Evolutionary conservation across 1,284 basidiomycete genomes (phyloP).

Genomic region (Moesziomyces sp.): DNA sequence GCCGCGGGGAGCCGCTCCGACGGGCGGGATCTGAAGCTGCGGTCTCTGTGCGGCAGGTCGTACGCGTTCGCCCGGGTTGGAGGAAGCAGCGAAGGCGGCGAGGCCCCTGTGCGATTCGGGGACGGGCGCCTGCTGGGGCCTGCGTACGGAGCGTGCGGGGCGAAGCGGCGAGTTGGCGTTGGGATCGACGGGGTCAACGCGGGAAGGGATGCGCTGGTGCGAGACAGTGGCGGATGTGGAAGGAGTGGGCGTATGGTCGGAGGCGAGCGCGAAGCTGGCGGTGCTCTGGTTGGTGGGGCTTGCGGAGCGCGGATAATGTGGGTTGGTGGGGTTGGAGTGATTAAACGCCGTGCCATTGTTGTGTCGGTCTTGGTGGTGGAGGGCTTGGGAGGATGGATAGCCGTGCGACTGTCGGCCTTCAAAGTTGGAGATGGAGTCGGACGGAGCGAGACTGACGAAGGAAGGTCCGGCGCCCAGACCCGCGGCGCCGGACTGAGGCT

Average conservation of each 20-base stretch:
- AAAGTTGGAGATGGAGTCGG: conserved; percentile 49
- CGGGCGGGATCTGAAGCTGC: conserved; percentile 38
- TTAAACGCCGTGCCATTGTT: conserved; percentile 1
- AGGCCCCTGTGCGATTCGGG: conserved; percentile 21
- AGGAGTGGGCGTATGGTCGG: conserved; percentile 13
- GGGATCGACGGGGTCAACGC: conserved; percentile 8
- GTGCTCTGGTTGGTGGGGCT: conserved; percentile 37
- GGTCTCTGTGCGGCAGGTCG: conserved; percentile 16
- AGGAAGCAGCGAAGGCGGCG: conserved; percentile 12
- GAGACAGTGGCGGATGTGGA: conserved; percentile 7
- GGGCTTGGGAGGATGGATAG: conserved; percentile 13
- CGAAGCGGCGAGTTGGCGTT: conserved; percentile 42
- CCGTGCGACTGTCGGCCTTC: conserved; percentile 30
- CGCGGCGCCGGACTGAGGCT: neutral
- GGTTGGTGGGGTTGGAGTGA: conserved; percentile 10
- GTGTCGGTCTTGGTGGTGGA: conserved; percentile 8
- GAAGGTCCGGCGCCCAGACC: conserved; percentile 38
- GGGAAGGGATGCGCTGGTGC: conserved; percentile 15
- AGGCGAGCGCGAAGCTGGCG: conserved; percentile 38
- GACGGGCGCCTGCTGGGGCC: conserved; percentile 41
- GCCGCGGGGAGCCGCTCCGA: conserved; percentile 13
- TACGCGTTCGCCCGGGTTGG: conserved; percentile 19
- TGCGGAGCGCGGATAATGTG: conserved; percentile 11
- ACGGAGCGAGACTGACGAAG: conserved; percentile 44
- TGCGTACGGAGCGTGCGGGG: conserved; percentile 51